These are phyloP conservation scores for Pyrenochaeta sp. DNA, from an alignment of 2,329 filamentous ascomycete genomes.

Conservation along the genomic window DNA sequence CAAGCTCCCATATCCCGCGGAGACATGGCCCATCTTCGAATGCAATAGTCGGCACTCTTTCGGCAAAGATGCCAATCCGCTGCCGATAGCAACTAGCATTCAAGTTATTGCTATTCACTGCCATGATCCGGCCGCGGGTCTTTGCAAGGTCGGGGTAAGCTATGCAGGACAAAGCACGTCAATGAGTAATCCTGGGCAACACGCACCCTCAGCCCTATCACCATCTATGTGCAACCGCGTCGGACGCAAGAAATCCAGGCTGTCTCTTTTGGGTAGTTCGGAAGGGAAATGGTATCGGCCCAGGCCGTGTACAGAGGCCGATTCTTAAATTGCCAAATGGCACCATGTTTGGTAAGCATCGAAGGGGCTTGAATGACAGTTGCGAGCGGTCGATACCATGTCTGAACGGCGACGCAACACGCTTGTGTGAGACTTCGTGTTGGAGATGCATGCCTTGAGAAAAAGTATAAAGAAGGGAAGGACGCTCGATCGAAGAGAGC, in stretches of 20 bases:
- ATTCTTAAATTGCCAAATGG: background rate
- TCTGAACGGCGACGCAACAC: background rate
- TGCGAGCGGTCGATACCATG: background rate
- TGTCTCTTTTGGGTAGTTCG: background rate
- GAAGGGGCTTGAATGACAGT: background rate
- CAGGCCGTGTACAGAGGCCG: background rate
- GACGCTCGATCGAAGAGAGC: background rate
- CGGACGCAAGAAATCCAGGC: background rate
- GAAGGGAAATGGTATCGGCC: background rate
- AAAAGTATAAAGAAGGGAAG: background rate
- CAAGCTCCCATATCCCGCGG: background rate
- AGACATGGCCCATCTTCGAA: background rate
- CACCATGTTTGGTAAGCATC: conserved; percentile 1
- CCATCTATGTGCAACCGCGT: background rate
- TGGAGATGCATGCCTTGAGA: background rate
- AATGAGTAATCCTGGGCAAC: conserved; percentile 3
- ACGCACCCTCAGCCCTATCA: background rate
- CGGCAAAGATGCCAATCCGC: background rate
- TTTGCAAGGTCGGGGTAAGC: background rate
- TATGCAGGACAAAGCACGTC: background rate
- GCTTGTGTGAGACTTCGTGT: background rate
- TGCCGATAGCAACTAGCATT: background rate
- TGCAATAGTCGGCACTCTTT: background rate
- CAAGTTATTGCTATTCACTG: background rate
- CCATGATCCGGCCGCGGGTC: conserved; percentile 4